These are phyloP conservation scores for Pelagophyceae sp. DNA, from an alignment of 352 stramenopile genomes.

Conservation along the genomic window DNA sequence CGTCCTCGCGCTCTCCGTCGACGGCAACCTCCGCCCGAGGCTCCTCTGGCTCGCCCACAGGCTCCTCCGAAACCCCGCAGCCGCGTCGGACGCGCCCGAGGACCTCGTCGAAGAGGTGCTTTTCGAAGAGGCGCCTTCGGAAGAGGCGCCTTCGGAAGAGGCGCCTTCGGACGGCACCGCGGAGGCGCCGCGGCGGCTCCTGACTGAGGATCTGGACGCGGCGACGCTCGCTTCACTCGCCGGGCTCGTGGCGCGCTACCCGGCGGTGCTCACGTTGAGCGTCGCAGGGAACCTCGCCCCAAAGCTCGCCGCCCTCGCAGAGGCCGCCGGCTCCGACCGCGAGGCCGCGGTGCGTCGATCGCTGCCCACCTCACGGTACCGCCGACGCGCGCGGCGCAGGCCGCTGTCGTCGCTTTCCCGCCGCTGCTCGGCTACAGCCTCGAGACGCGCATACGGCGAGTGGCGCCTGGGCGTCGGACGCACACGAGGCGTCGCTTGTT, in stretches of 20 bases:
- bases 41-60: neutral
- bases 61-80: neutral
- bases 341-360: neutral
- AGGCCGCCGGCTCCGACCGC: neutral
- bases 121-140: too few species aligned
- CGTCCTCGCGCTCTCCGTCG: neutral
- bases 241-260: neutral
- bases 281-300: neutral
- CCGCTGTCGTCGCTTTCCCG: neutral
- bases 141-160: too few species aligned
- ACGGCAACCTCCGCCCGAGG: neutral
- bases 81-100: neutral
- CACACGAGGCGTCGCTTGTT: neutral
- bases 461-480: neutral
- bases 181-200: too few species aligned
- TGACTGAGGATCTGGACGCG: too few species aligned
- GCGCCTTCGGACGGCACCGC: too few species aligned
- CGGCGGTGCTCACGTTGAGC: neutral
- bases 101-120: neutral
- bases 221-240: too few species aligned
- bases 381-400: neutral
- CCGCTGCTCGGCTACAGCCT: conserved; percentile 9
- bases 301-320: neutral
- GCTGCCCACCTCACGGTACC: neutral
- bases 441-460: neutral